These are phyloP conservation scores for Colletotrichum truncatum DNA, from an alignment of 2,329 filamentous ascomycete species.

Conservation along the genomic window DNA sequence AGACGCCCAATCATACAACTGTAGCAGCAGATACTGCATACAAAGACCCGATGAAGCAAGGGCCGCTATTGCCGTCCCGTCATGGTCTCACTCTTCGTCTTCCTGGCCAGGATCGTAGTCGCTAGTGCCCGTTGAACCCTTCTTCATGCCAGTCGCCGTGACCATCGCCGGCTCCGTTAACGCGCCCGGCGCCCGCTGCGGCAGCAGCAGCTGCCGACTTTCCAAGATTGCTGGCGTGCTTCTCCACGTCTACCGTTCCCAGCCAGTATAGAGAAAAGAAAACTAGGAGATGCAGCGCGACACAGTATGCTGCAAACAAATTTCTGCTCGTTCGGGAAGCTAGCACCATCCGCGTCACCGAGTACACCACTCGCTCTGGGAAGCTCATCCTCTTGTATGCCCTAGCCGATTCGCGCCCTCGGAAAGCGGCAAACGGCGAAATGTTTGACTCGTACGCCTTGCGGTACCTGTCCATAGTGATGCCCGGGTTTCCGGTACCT, in stretches of 20 bases:
- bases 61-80: background rate
- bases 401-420: constrained; percentile 89
- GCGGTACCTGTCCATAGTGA: constrained; percentile 84
- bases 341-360: constrained; percentile 88
- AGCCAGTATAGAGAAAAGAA: constrained; percentile 90
- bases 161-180: constrained; percentile 39
- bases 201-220: constrained; percentile 53
- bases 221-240: constrained; percentile 66
- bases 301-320: constrained; percentile 90
- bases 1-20: constrained; percentile 13
- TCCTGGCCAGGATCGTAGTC: background rate
- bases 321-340: constrained; percentile 92
- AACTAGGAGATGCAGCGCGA: constrained; percentile 87
- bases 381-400: constrained; percentile 94
- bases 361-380: constrained; percentile 89
- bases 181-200: constrained; percentile 46
- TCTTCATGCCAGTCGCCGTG: constrained; percentile 72
- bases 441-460: constrained; percentile 95
- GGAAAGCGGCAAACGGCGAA: constrained; percentile 94
- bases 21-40: constrained; percentile 2
- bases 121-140: constrained; percentile 58
- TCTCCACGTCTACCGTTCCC: constrained; percentile 72
- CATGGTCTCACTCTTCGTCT: background rate
- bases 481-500: constrained; percentile 65
- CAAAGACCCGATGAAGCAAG: background rate